Base-by-base conservation (phyloP, 1,139 yeast genomes). In the Pneumocystis jirovecii region DNA sequence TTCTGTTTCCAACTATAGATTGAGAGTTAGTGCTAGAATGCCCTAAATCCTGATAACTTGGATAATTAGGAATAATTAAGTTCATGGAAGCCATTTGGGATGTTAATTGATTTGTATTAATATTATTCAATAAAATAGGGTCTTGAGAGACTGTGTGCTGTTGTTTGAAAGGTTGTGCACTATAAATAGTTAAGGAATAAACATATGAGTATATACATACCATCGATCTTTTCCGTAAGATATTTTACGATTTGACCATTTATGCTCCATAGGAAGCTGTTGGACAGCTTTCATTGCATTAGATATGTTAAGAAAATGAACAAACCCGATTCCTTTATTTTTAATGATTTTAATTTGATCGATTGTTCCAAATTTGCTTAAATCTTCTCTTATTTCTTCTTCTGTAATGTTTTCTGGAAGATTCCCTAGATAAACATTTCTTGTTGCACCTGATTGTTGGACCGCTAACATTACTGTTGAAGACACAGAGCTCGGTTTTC, bases 151-250 rank as follows among this genome's bases (percentile, higher is more conserved):
- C 21, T 21, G 57, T 50, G 12, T 34, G 25, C 4, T 50, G 57
- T 25, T 44, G 29, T 4, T 29, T 50, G 4, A 50, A 25, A 8
- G 57, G 17, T 12, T 50, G 57, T 12, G 57, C 57, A 12, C 57
- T 50, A 29, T 12, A 50, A 50, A 50, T 50, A 25, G 21, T 50
- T 39, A 10, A 60, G 4, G 3, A 60, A 50, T 4, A 19, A 21
- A 31, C 37, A 62, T 42, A 35, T 56, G 35, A 35, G 4, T 21
- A 64, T 50, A 50, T 50, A 45, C 29, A 25, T 50, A 65, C 63
- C 96, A 89, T 74, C 96, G 81, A 75, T 91, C 97, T 75, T 87
- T 87, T 67, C 97, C 96, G 73, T 88, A 90, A 72, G 83, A 86
- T 61, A 89, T 84, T 72, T 86, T 87, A 68, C 86, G 83, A 65